Conservation (phyloP, 768 basidiomycete genomes). For the Lyophyllum shimeji region DNA sequence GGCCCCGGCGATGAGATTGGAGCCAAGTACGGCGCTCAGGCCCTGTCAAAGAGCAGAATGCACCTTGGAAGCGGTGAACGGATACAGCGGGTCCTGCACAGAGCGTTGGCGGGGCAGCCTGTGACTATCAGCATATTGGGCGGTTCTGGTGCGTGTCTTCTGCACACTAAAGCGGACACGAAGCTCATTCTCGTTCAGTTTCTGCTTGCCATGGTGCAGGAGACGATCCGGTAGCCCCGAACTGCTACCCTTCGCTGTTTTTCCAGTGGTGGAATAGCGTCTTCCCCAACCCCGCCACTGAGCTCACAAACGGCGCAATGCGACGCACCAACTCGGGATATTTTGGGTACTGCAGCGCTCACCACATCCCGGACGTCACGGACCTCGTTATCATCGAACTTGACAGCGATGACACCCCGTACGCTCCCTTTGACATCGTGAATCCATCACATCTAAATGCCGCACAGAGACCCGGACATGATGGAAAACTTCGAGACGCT, state of each 20-base stretch:
- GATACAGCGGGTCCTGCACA: constrained; percentile 78
- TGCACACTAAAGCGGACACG: background rate
- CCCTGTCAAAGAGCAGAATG: constrained; percentile 71
- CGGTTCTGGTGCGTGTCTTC: constrained; percentile 65
- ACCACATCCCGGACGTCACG: constrained; percentile 91
- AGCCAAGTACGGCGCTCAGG: constrained; percentile 71
- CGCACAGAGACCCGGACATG: constrained; percentile 59
- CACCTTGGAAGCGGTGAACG: constrained; percentile 82
- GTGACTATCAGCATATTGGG: constrained; percentile 90
- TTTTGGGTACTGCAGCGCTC: constrained; percentile 91
- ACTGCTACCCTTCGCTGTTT: constrained; percentile 92
- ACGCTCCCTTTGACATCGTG: constrained; percentile 30
- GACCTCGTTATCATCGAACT: constrained; percentile 96
- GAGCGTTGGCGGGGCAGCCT: constrained; percentile 81
- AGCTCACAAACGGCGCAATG: constrained; percentile 97
- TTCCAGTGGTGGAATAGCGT: constrained; percentile 97
- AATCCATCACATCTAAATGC: too few species aligned
- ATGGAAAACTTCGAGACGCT: constrained; percentile 91
- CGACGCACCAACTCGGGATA: constrained; percentile 90
- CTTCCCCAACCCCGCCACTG: constrained; percentile 98
- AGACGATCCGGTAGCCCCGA: constrained; percentile 79
- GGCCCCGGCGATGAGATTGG: constrained; percentile 82
- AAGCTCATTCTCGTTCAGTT: constrained; percentile 45
- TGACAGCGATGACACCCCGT: constrained; percentile 88
- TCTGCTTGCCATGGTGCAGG: constrained; percentile 94